Base-by-base conservation (phyloP, 2,329 filamentous ascomycete species). In the Polytolypa hystricis region DNA sequence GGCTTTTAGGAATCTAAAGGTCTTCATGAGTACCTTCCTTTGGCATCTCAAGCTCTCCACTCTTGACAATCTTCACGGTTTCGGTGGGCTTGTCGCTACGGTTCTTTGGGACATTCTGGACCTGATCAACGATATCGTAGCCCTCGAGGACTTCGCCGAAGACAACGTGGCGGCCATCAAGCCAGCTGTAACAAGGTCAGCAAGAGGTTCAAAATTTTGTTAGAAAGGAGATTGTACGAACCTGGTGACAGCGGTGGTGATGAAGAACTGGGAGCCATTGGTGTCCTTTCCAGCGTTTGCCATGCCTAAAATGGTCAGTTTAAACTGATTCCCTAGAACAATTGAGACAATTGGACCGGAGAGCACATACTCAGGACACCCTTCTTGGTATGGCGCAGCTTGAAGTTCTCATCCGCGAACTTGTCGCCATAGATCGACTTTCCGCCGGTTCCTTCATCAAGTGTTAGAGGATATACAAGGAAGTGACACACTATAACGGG, bases 381-480 rank as follows among this genome's bases (percentile, higher is more conserved):
- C 55, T 71, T 73, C 60, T 74, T 74, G 59, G 64, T 76, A 64
- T 79, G 75, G 62, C 76, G 77, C 53, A 79, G 64, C 66, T 79
- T 79, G 66, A 81, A 79, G 70, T 80, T 81, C 69, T 81, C 77
- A 47, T 81, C 77, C 35, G 67, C 61, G 57, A 81, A 80, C 61
- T 78, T 79, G 42, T 66, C 61, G 46, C 76, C 75, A 53, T 79
- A 80, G 58, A 80, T 79, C 41, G 73, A 77, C 64, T 78, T 77
- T 47, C 77, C 77, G 44, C 77, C 77, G 43, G 75, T 80, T 41
- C 77, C 69, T 66, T 30, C 12, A 14, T 9, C 20, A 11, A 29
- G 26, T 30, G 30, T 39, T 35, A 26, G 12, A 37, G 20, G 16
- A 28, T 15, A 4, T 10, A n/a, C 3, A 8, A 15, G 3, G 14